Percentiles rank a stretch among this genome's conserved stretches.
Evolutionary conservation across 2,329 filamentous ascomycete species (phyloP).

Genomic region (Chalara sp.): DNA sequence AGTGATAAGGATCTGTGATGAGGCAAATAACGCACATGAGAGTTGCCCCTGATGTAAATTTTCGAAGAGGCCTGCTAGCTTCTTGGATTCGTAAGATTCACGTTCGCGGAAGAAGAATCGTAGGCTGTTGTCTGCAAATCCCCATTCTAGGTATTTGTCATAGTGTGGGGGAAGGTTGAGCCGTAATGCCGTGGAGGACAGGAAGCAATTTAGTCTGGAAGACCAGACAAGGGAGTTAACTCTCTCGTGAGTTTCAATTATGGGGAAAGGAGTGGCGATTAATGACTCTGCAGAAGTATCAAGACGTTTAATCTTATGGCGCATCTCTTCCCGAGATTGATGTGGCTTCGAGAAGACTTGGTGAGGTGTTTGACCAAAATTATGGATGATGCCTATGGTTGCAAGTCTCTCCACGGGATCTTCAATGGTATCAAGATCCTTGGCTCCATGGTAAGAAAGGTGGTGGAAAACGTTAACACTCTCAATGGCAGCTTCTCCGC

Average conservation of each 20-base stretch:
- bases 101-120: slow-evolving; percentile 79
- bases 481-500: slow-evolving; percentile 85
- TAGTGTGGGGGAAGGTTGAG: slow-evolving; percentile 81
- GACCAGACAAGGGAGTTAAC: slow-evolving; percentile 76
- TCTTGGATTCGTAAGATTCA: slow-evolving; percentile 47
- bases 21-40: slow-evolving; percentile 75
- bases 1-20: slow-evolving; percentile 85
- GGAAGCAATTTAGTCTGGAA: slow-evolving; percentile 70
- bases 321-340: slow-evolving; percentile 63
- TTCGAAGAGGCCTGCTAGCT: slow-evolving; percentile 82
- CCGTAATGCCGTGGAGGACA: slow-evolving; percentile 78
- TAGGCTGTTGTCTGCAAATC: slow-evolving; percentile 86
- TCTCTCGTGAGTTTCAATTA: slow-evolving; percentile 66
- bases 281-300: slow-evolving; percentile 74
- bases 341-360: slow-evolving; percentile 86
- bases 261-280: slow-evolving; percentile 69
- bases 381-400: slow-evolving; percentile 94
- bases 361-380: slow-evolving; percentile 95
- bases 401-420: slow-evolving; percentile 82
- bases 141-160: slow-evolving; percentile 93
- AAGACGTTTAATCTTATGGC: slow-evolving; percentile 60
- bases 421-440: slow-evolving; percentile 83
- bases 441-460: slow-evolving; percentile 89
- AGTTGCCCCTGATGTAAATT: slow-evolving; percentile 90
- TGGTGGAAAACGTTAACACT: slow-evolving; percentile 94